Evolutionary conservation across 1,139 yeast species (phyloP).

Genomic region (Taiozyma onychis): DNA sequence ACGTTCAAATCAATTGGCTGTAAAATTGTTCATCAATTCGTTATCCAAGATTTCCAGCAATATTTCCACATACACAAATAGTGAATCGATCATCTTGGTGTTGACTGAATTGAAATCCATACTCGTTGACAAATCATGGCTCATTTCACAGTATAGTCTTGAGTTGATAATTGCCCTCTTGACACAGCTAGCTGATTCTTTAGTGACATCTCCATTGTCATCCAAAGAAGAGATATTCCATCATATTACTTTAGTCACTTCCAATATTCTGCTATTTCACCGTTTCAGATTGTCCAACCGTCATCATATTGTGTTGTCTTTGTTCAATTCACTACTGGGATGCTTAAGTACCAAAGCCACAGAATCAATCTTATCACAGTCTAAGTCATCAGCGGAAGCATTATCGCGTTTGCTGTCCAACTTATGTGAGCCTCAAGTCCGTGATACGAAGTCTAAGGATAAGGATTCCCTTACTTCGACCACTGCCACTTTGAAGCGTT

Average conservation of each 20-base stretch:
- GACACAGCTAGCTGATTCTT: constrained; percentile 25
- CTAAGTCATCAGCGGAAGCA: constrained; percentile 36
- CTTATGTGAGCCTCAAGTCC: constrained; percentile 63
- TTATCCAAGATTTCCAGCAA: constrained; percentile 23
- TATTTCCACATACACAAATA: constrained; percentile 6
- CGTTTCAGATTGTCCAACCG: constrained; percentile 67
- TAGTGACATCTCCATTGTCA: neutral
- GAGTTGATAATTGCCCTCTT: constrained; percentile 45
- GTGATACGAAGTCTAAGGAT: constrained; percentile 13
- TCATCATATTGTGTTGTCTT: constrained; percentile 55
- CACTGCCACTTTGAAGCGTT: constrained; percentile 47
- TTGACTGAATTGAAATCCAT: constrained; percentile 31
- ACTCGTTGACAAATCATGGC: constrained; percentile 49
- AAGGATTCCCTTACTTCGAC: constrained; percentile 45
- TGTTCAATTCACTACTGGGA: constrained; percentile 44
- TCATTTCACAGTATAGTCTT: constrained; percentile 60
- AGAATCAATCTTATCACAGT: constrained; percentile 16
- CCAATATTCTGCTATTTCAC: constrained; percentile 58
- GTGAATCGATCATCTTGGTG: constrained; percentile 9
- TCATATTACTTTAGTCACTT: constrained; percentile 39
- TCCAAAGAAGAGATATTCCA: constrained; percentile 29
- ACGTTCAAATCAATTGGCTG: constrained; percentile 14
- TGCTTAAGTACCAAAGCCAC: constrained; percentile 30
- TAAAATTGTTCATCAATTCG: constrained; percentile 22
- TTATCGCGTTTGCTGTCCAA: constrained; percentile 58